These are phyloP conservation scores for Grigorovia jiainica DNA, from an alignment of 805 yeast genomes.

Conservation along the genomic window DNA sequence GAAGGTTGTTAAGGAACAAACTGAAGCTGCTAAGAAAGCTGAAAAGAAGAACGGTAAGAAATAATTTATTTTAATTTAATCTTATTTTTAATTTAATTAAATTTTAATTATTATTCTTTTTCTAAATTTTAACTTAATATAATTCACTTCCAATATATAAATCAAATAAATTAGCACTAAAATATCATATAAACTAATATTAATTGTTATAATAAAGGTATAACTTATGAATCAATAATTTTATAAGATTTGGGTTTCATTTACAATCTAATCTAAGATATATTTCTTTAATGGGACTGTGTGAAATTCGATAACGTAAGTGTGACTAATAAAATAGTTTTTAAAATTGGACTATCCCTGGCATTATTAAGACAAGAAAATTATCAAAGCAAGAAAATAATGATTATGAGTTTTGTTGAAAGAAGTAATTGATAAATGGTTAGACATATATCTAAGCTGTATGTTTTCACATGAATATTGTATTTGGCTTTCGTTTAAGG, in stretches of 20 bases:
- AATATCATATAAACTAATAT: background rate
- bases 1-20: constrained; percentile 96
- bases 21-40: constrained; percentile 72
- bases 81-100: background rate
- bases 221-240: background rate
- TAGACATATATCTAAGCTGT: no score
- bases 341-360: no score
- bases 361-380: no score
- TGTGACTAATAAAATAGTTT: no score
- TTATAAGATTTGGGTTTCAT: background rate
- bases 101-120: background rate
- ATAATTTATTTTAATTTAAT: background rate
- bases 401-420: no score
- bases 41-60: constrained; percentile 28
- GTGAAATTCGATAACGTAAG: background rate
- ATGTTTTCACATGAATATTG: no score
- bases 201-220: background rate
- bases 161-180: background rate
- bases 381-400: no score
- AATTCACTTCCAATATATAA: background rate
- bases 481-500: no score
- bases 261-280: background rate
- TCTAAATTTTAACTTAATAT: constrained; percentile 1
- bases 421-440: no score
- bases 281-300: no score